These are phyloP conservation scores for Lipomyces oligophaga DNA, from an alignment of 805 yeast genomes.

Conservation along the genomic window DNA sequence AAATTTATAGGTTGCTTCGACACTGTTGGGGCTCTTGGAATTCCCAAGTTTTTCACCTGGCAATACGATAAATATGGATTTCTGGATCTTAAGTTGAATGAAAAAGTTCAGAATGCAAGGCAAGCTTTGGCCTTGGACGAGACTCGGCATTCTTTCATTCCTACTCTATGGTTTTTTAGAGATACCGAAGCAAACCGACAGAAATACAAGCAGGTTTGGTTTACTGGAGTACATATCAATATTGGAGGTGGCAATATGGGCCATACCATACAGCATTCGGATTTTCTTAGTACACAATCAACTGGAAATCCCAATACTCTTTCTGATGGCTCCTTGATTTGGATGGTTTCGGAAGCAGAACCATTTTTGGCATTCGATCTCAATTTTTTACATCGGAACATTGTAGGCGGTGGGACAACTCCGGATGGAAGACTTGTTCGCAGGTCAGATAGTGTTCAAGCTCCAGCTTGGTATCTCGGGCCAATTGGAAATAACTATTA, in stretches of 20 bases:
- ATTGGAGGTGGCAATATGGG: slow-evolving; percentile 18
- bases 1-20: slow-evolving; percentile 21
- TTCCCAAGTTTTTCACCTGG: slow-evolving; percentile 7
- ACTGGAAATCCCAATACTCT: slow-evolving; percentile 6
- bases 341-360: slow-evolving; percentile 16
- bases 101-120: slow-evolving; percentile 20
- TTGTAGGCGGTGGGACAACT: slow-evolving; percentile 1
- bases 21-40: slow-evolving; percentile 21
- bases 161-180: slow-evolving; percentile 19
- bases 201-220: slow-evolving; percentile 22
- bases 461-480: slow-evolving; percentile 13
- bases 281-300: slow-evolving; percentile 2
- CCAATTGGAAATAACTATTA: slow-evolving; percentile 11
- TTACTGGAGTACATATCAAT: slow-evolving; percentile 19
- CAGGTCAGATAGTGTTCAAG: neutral
- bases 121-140: slow-evolving; percentile 23
- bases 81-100: slow-evolving; percentile 5
- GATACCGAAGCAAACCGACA: neutral
- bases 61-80: slow-evolving; percentile 6
- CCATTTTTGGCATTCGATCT: slow-evolving; percentile 6
- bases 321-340: slow-evolving; percentile 21
- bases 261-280: neutral
- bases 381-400: slow-evolving; percentile 9
- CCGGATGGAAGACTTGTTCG: neutral
- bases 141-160: slow-evolving; percentile 7